These are phyloP conservation scores for Dioszegia crocea DNA, from an alignment of 768 basidiomycete species.

Conservation along the genomic window DNA sequence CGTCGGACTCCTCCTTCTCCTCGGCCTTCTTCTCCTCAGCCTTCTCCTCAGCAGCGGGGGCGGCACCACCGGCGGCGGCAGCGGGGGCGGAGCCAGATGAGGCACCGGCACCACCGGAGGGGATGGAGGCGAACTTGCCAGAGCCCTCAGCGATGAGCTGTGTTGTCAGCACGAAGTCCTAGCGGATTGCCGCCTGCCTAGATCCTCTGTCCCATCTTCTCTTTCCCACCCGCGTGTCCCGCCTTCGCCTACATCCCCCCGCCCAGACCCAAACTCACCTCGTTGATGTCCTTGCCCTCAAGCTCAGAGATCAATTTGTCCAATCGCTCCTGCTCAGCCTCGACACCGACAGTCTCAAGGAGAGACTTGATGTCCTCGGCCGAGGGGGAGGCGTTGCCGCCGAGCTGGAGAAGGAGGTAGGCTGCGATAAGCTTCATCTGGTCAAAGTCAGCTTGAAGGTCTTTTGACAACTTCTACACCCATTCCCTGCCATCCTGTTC, in stretches of 20 bases:
- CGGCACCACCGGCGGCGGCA: constrained; percentile 57
- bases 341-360: constrained; percentile 78
- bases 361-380: constrained; percentile 83
- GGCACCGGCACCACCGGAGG: constrained; percentile 73
- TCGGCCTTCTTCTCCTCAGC: constrained; percentile 70
- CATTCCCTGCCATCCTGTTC: background rate
- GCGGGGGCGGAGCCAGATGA: constrained; percentile 53
- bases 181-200: background rate
- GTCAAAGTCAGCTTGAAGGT: constrained; percentile 5
- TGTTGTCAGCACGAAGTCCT: background rate
- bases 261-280: constrained; percentile 53
- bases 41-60: constrained; percentile 58
- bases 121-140: constrained; percentile 91
- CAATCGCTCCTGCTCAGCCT: constrained; percentile 76
- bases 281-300: constrained; percentile 78
- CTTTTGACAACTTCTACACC: background rate
- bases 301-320: constrained; percentile 82
- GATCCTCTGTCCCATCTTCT: no score
- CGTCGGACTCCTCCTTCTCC: constrained; percentile 85
- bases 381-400: constrained; percentile 82
- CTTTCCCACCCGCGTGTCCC: no score
- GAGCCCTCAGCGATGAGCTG: constrained; percentile 90
- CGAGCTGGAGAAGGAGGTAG: constrained; percentile 92
- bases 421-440: constrained; percentile 66
- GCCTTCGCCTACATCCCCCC: background rate